Conservation (phyloP, 2,329 filamentous ascomycete species). For the Talaromyces pinophilus region DNA sequence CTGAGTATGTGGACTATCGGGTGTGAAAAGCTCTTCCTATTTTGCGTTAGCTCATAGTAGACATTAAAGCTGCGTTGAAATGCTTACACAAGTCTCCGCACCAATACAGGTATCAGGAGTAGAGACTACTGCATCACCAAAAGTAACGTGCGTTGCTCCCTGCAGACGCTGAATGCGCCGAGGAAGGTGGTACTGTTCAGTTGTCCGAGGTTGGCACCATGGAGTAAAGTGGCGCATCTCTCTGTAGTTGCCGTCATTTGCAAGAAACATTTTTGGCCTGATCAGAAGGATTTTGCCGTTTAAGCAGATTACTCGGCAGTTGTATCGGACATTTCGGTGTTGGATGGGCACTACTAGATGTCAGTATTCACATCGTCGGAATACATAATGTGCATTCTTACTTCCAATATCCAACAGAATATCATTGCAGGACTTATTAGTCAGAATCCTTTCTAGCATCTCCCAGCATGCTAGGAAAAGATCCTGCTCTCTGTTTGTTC, state of each 20-base stretch:
- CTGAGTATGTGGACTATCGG: conserved; percentile 53
- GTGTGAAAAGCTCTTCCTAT: conserved; percentile 66
- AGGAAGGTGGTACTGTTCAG: conserved; percentile 65
- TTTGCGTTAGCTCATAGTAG: conserved; percentile 48
- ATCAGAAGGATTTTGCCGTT: conserved; percentile 69
- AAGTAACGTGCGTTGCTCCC: conserved; percentile 57
- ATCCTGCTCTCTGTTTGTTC: conserved; percentile 31
- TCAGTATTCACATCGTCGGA: neutral
- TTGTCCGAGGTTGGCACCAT: conserved; percentile 55
- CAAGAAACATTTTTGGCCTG: conserved; percentile 65
- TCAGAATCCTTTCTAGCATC: conserved; percentile 59
- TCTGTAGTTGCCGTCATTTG: conserved; percentile 66
- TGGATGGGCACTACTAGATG: conserved; percentile 26
- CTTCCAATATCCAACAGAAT: conserved; percentile 35
- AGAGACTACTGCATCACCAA: conserved; percentile 67
- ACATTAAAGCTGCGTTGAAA: neutral
- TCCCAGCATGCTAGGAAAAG: conserved; percentile 60
- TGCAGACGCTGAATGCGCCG: conserved; percentile 57
- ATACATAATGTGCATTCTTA: neutral
- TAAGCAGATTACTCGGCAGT: conserved; percentile 58
- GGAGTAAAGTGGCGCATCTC: conserved; percentile 55
- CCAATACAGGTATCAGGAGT: conserved; percentile 62
- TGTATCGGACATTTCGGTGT: conserved; percentile 56
- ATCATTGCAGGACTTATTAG: conserved; percentile 58
- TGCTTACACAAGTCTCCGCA: conserved; percentile 26